Percentiles rank a stretch among this genome's conserved stretches.
phyloP scores from a whole-genome alignment of 2,329 filamentous ascomycete genomes.

The Aurifilum marmelostoma region DNA sequence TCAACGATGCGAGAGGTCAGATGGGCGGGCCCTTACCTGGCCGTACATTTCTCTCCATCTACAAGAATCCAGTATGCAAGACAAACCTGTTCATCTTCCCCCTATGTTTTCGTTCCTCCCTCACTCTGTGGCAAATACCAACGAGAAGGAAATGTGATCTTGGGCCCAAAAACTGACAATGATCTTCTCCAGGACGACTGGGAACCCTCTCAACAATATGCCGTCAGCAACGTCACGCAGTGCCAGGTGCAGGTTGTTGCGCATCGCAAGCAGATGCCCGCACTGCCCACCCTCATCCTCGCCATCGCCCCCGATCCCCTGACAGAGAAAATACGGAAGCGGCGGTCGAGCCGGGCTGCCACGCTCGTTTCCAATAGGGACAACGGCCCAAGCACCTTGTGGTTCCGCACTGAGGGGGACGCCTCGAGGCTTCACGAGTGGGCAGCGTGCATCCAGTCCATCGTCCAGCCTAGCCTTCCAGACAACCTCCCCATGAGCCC shows the following conservation, averaged over 20 bases:
- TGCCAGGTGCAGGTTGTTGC: slow-evolving; percentile 63
- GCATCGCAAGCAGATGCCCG: slow-evolving; percentile 64
- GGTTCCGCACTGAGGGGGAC: slow-evolving; percentile 56
- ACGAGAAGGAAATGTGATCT: no score
- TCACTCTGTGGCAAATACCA: no score
- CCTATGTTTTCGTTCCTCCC: no score
- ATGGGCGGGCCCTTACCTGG: slow-evolving; percentile 38
- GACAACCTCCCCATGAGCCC: slow-evolving; percentile 51
- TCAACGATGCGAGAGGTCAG: slow-evolving; percentile 36
- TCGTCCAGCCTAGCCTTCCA: slow-evolving; percentile 45
- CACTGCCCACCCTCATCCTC: slow-evolving; percentile 62
- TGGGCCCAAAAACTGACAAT: slow-evolving; percentile 25
- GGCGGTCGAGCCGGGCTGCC: slow-evolving; percentile 65
- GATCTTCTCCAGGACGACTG: slow-evolving; percentile 49
- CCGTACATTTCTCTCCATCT: slow-evolving; percentile 55
- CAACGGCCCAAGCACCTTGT: slow-evolving; percentile 51
- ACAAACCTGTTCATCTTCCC: neutral
- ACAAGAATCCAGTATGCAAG: slow-evolving; percentile 44
- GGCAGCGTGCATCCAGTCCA: slow-evolving; percentile 54
- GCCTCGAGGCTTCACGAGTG: slow-evolving; percentile 56
- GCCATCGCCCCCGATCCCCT: slow-evolving; percentile 54
- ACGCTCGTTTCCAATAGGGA: slow-evolving; percentile 56
- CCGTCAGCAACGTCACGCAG: slow-evolving; percentile 55
- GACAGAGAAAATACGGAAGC: slow-evolving; percentile 64
- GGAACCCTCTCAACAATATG: slow-evolving; percentile 58